A percentile compares a stretch with the other conserved stretches of the same genome.
Evolutionary conservation across 805 yeast genomes (phyloP).

Genomic region (Candida cerambycidarum): DNA sequence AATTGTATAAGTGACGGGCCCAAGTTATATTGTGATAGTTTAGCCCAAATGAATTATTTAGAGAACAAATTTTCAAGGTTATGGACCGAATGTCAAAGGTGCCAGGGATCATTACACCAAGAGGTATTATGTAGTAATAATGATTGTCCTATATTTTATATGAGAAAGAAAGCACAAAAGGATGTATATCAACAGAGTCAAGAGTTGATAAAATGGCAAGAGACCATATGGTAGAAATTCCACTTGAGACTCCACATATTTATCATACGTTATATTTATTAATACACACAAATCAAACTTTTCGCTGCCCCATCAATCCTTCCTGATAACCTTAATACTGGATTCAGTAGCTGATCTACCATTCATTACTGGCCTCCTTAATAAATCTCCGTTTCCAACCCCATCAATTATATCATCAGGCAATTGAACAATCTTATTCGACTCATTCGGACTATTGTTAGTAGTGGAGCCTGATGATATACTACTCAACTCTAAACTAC

Average conservation of each 20-base stretch:
- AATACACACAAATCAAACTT: not conserved
- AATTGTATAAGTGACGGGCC: constrained; percentile 82
- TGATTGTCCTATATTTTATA: constrained; percentile 96
- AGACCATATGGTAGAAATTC: constrained; percentile 47
- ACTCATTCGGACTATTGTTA: constrained; percentile 11
- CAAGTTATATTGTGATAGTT: constrained; percentile 74
- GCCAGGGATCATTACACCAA: constrained; percentile 94
- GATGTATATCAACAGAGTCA: constrained; percentile 57
- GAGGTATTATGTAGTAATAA: constrained; percentile 93
- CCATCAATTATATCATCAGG: constrained; percentile 9
- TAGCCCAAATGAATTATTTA: constrained; percentile 74
- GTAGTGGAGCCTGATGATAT: constrained; percentile 9
- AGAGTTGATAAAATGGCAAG: constrained; percentile 68
- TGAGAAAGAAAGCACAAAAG: constrained; percentile 86
- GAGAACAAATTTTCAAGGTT: constrained; percentile 81
- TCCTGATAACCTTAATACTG: constrained; percentile 1
- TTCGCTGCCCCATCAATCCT: too few species aligned
- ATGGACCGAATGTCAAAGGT: constrained; percentile 98
- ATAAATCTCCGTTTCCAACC: constrained; percentile 13
- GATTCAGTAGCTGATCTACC: constrained; percentile 35
- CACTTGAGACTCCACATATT: too few species aligned
- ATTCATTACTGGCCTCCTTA: constrained; percentile 15
- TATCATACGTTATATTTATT: not conserved
- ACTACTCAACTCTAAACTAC: constrained; percentile 23
- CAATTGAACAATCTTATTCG: constrained; percentile 9